Evolutionary conservation across 2,329 filamentous ascomycete species (phyloP).

Genomic region (Fusarium fracticaudum): DNA sequence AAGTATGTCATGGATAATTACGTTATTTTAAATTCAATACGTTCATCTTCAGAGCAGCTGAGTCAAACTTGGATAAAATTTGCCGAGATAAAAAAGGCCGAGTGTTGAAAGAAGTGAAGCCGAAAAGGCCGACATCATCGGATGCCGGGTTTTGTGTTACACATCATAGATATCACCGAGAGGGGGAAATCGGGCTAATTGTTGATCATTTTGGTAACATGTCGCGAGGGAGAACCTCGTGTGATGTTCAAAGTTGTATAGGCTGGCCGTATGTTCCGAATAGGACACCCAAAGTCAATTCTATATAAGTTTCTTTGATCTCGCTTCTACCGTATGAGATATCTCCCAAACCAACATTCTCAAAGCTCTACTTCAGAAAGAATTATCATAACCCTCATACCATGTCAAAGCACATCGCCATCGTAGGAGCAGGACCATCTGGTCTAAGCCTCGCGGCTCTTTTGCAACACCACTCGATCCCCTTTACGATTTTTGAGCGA

Average conservation of each 20-base stretch:
- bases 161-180: neutral
- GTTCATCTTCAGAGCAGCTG: fast-evolving
- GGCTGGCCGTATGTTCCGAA: neutral
- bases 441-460: neutral
- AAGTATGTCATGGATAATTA: no score
- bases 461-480: neutral
- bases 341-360: fast-evolving
- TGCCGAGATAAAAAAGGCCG: neutral
- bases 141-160: neutral
- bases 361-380: fast-evolving
- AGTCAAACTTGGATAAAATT: neutral
- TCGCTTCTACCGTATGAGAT: no score
- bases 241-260: fast-evolving
- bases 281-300: neutral
- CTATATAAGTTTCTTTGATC: neutral
- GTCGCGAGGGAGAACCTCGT: fast-evolving
- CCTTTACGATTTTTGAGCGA: neutral
- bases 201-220: fast-evolving
- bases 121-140: neutral
- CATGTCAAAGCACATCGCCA: neutral
- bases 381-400: neutral
- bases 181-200: fast-evolving
- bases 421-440: neutral
- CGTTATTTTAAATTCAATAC: fast-evolving
- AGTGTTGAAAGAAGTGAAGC: fast-evolving